phyloP scores from a whole-genome alignment of 2,329 filamentous ascomycete genomes.

The Annulohypoxylon truncatum region DNA sequence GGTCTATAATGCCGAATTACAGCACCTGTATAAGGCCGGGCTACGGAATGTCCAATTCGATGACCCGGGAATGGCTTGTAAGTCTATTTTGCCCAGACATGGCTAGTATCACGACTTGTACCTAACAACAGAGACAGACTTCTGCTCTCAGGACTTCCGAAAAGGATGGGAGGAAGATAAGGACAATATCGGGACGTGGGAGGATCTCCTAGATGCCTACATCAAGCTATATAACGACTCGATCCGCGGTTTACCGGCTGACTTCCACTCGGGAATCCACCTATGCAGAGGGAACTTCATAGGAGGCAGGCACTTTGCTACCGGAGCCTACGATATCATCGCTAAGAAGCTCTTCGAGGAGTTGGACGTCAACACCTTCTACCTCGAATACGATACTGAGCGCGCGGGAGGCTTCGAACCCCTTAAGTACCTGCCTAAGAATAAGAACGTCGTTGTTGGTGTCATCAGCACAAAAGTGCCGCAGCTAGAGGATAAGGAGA shows the following conservation, averaged over 20 bases:
- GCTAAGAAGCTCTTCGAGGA: constrained; percentile 73
- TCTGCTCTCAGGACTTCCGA: constrained; percentile 79
- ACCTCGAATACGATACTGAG: constrained; percentile 75
- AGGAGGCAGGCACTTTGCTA: constrained; percentile 72
- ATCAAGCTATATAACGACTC: constrained; percentile 81
- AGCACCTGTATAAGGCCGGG: constrained; percentile 70
- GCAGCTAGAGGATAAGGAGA: constrained; percentile 71
- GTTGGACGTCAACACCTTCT: constrained; percentile 74
- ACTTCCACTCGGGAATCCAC: constrained; percentile 82
- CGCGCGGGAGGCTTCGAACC: constrained; percentile 75
- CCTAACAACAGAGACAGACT: constrained; percentile 63
- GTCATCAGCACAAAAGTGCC: constrained; percentile 73
- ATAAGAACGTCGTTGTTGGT: constrained; percentile 73
- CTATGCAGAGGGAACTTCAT: constrained; percentile 78
- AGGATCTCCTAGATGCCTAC: constrained; percentile 79
- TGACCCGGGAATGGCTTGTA: constrained; percentile 74
- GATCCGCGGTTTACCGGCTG: constrained; percentile 70
- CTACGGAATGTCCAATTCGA: constrained; percentile 75
- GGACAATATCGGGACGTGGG: constrained; percentile 74
- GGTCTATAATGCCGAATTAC: constrained; percentile 73
- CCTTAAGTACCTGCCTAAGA: constrained; percentile 67
- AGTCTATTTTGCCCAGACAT: constrained; percentile 46
- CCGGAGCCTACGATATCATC: constrained; percentile 75
- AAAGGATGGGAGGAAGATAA: constrained; percentile 75
- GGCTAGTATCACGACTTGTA: not conserved